These are phyloP conservation scores for Fusarium pseudoanthophilum DNA, from an alignment of 2,329 filamentous ascomycete species.

Conservation along the genomic window DNA sequence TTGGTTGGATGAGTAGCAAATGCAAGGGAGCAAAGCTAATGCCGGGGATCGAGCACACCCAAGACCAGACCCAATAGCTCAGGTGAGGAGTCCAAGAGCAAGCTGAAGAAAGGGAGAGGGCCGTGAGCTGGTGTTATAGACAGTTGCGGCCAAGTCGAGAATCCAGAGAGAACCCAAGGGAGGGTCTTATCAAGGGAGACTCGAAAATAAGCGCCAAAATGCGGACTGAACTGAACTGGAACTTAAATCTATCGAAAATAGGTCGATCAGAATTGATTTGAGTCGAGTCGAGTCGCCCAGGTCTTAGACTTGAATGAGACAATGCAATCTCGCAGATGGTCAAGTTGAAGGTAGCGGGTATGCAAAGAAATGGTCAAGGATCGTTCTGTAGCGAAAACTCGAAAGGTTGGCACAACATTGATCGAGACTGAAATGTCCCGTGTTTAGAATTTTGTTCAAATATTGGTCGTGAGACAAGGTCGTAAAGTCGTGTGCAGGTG, in stretches of 20 bases:
- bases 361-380: conserved; percentile 32
- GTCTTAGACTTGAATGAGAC: conserved; percentile 37
- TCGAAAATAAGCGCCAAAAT: conserved; percentile 9
- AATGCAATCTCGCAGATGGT: conserved; percentile 32
- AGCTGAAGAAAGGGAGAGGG: conserved; percentile 14
- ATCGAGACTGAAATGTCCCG: conserved; percentile 7
- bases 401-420: conserved; percentile 27
- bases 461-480: conserved; percentile 3
- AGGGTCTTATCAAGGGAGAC: conserved; percentile 34
- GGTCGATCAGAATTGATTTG: conserved; percentile 14
- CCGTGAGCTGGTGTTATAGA: conserved; percentile 25
- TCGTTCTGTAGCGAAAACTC: conserved; percentile 26
- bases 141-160: conserved; percentile 7
- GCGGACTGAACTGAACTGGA: conserved; percentile 14
- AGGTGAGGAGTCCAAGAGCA: conserved; percentile 11
- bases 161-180: conserved; percentile 24
- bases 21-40: conserved; percentile 37
- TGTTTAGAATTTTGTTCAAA: conserved; percentile 10
- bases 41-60: conserved; percentile 23
- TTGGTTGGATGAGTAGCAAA: conserved; percentile 23
- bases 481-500: conserved; percentile 8
- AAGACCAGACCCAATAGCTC: conserved; percentile 19
- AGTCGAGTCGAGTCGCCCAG: conserved; percentile 3
- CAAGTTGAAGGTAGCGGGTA: conserved; percentile 24
- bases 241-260: conserved; percentile 25